A percentile compares a stretch with the other conserved stretches of the same genome.
Conservation (phyloP, 1,284 basidiomycete genomes). For the Boletellus deceptivus region DNA sequence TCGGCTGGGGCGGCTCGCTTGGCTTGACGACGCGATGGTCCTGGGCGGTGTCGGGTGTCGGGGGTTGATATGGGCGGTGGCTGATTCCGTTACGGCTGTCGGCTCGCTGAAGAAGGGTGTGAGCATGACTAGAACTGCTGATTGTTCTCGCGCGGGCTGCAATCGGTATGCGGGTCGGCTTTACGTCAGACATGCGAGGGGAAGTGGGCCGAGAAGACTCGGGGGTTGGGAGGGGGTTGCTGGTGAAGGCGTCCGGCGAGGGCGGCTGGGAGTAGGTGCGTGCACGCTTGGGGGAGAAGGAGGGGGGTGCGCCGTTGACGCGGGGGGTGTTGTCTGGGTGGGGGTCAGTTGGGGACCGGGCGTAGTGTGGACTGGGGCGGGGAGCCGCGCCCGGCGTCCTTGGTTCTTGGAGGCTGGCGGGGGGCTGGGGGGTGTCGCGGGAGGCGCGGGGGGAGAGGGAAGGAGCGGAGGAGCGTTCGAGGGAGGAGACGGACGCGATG, state of each 20-base stretch:
- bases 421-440: conserved; percentile 19
- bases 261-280: conserved; percentile 60
- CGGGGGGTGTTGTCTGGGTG: conserved; percentile 20
- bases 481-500: conserved; percentile 59
- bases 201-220: conserved; percentile 40
- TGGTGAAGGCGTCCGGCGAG: conserved; percentile 22
- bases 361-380: conserved; percentile 43
- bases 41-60: conserved; percentile 31
- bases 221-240: conserved; percentile 34
- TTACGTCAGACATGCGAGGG: conserved; percentile 37
- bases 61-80: conserved; percentile 24
- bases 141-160: conserved; percentile 42
- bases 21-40: conserved; percentile 22
- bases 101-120: conserved; percentile 30
- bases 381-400: conserved; percentile 46
- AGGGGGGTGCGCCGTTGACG: conserved; percentile 19
- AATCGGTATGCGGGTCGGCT: conserved; percentile 51
- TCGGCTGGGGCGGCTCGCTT: conserved; percentile 15
- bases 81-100: conserved; percentile 27
- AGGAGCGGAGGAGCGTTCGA: conserved; percentile 26
- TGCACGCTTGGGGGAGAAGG: conserved; percentile 34
- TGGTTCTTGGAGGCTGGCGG: conserved; percentile 20
- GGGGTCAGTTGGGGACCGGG: conserved; percentile 22
- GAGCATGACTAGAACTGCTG: conserved; percentile 42
- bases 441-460: conserved; percentile 18